Evolutionary conservation across 805 yeast genomes (phyloP), one percentile per base, ranked within the genome.

Genomic region (Grigorovia humatica): DNA sequence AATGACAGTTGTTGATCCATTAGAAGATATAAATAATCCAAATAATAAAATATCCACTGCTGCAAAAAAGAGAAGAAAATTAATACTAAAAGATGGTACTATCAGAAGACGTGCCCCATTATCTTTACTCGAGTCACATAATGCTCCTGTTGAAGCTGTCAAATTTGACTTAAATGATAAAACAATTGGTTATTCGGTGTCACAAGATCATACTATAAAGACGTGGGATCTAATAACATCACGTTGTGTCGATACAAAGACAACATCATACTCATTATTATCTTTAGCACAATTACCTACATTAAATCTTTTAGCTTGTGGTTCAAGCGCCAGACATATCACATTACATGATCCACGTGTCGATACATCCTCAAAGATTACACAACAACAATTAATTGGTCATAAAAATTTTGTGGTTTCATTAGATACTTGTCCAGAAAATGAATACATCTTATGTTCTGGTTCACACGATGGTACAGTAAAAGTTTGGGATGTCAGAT

Each of bases 311-410:
- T 70, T 93, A 32, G 96, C 90, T 9, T 80, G 91, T 52, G 99
- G 99, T n/a, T 88, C 97, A 1, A 84, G 96, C 12, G 97, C 97
- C n/a, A 84, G 99, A 69, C 98, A 93, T 69, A 90, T 93, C 56
- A 83, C 89, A 51, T 74, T 93, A 55, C 95, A 88, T 63, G 99
- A 93, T 67, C 97, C 98, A 46, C 79, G 99, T 65, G 76, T 76
- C 2, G 70, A 68, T 29, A 68, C 80, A 0, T 75, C 83, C 2
- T 73, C 79, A 6, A 76, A 81, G 8, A 77, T 83, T 43, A 76
- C 81, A 15, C 83, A 82, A 52, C 82, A 79, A 51, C 95, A 89
- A 68, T 76, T 93, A 50, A 74, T 80, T 48, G 99, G 99, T 6
- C 99, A 93, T 67, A 79, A 84, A 45, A 91, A 90, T 69, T 90